Percentiles rank a stretch among this genome's conserved stretches.
Conservation (phyloP, 164 flowering plant species). For the Cinnamomum micranthum region DNA sequence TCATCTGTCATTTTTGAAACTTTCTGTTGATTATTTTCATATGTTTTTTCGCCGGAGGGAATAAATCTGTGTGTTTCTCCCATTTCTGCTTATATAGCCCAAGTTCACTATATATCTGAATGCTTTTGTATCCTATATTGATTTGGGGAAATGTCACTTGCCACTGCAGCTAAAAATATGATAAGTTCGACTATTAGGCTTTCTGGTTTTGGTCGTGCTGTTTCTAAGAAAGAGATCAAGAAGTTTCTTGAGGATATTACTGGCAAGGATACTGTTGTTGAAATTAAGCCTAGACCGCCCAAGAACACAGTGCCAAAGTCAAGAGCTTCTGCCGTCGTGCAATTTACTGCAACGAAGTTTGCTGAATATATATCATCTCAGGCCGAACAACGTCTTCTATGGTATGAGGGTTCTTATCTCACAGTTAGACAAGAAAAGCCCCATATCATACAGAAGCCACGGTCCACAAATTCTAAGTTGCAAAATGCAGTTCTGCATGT, state of each 20-base stretch:
- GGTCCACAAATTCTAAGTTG: conserved; percentile 24
- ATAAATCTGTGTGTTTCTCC: too few species aligned
- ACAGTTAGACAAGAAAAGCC: conserved; percentile 22
- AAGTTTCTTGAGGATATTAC: conserved; percentile 43
- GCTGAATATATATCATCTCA: conserved; percentile 36
- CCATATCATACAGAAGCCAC: conserved; percentile 49
- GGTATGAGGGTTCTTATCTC: conserved; percentile 38
- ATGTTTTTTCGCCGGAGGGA: not conserved
- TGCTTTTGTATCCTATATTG: not conserved
- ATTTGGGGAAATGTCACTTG: not conserved
- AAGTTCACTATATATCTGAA: not conserved
- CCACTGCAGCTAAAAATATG: not conserved
- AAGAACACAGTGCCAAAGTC: conserved; percentile 12
- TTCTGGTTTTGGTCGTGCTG: conserved; percentile 43
- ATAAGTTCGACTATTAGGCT: conserved; percentile 41
- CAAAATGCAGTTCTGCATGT: conserved; percentile 33
- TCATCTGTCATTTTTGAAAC: not conserved
- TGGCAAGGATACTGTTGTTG: conserved; percentile 49
- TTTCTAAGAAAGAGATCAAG: conserved; percentile 36
- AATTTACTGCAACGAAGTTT: conserved; percentile 31
- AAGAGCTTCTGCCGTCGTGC: conserved; percentile 54
- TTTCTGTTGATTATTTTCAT: not conserved
- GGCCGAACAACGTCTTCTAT: conserved; percentile 18
- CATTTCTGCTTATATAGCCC: too few species aligned
- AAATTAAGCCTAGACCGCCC: conserved; percentile 35